Evolutionary conservation across 208 protist genomes (phyloP).

Genomic region (Trypanosoma mega): DNA sequence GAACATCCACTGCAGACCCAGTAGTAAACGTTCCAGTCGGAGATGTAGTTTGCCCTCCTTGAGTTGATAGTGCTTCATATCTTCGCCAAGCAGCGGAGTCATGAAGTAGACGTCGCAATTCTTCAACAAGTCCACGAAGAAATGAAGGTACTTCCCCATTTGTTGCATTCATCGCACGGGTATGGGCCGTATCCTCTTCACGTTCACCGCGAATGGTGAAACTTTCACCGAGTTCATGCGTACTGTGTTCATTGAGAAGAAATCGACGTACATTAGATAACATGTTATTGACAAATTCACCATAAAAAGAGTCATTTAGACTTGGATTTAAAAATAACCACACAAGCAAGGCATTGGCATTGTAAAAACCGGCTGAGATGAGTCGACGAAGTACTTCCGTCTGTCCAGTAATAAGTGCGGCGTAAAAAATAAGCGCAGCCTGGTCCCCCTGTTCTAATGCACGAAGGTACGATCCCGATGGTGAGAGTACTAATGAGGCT

Average conservation of each 20-base stretch:
- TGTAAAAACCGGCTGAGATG: constrained; percentile 61
- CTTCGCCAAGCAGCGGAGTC: constrained; percentile 9
- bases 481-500: constrained; percentile 53
- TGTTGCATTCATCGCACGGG: background rate
- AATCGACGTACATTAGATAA: constrained; percentile 10
- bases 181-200: constrained; percentile 10
- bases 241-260: background rate
- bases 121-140: constrained; percentile 13
- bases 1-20: constrained; percentile 2
- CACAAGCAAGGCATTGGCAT: constrained; percentile 58
- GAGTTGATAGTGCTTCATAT: background rate
- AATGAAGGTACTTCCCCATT: constrained; percentile 1
- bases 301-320: constrained; percentile 15
- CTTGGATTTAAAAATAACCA: constrained; percentile 58
- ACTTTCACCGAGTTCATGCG: background rate
- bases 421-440: constrained; percentile 51
- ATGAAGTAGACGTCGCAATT: constrained; percentile 16
- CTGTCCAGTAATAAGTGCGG: constrained; percentile 61
- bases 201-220: background rate
- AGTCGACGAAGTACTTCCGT: constrained; percentile 56
- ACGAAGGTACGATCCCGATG: constrained; percentile 63
- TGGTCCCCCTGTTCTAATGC: constrained; percentile 33
- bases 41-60: too few relatives aligned
- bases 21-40: background rate
- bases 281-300: constrained; percentile 13